These are phyloP conservation scores for Hypholoma fasciculare DNA, from an alignment of 768 basidiomycete genomes.

Conservation along the genomic window DNA sequence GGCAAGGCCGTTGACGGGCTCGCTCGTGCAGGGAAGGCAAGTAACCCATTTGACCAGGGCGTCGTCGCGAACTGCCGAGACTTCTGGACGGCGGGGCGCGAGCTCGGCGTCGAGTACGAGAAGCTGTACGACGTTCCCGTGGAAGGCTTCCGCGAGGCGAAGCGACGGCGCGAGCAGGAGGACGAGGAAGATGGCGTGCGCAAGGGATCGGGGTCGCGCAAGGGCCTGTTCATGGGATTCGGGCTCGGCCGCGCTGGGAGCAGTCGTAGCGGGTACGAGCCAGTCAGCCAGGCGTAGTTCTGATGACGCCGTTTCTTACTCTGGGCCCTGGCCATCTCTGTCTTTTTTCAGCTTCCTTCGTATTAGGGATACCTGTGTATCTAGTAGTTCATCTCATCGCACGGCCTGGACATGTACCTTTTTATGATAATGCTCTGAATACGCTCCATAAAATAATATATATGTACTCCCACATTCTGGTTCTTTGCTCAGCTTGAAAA, in stretches of 20 bases:
- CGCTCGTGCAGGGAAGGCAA: slow-evolving; percentile 67
- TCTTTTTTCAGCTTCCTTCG: slow-evolving; percentile 1
- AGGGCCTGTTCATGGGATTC: slow-evolving; percentile 58
- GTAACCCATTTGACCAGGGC: slow-evolving; percentile 93
- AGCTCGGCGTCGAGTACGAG: slow-evolving; percentile 90
- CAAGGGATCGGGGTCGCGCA: slow-evolving; percentile 32
- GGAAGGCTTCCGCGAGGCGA: slow-evolving; percentile 82
- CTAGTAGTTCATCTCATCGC: slow-evolving; percentile 13
- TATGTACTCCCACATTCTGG: background rate
- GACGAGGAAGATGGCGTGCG: slow-evolving; percentile 50
- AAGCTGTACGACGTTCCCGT: slow-evolving; percentile 84
- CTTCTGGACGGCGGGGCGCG: slow-evolving; percentile 88
- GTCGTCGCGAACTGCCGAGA: slow-evolving; percentile 80
- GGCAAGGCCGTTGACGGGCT: slow-evolving; percentile 89
- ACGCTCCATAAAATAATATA: slow-evolving; percentile 1
- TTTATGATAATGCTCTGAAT: background rate
- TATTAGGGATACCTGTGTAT: slow-evolving; percentile 15
- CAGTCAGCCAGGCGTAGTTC: slow-evolving; percentile 57
- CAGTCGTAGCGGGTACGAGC: slow-evolving; percentile 62
- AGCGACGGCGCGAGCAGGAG: slow-evolving; percentile 57
- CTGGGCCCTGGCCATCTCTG: background rate
- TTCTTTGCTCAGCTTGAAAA: no score
- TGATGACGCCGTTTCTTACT: background rate
- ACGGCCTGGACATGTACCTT: slow-evolving; percentile 14
- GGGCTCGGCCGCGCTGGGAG: slow-evolving; percentile 49